Percentiles rank a stretch among this genome's conserved stretches.
Evolutionary conservation across 768 basidiomycete genomes (phyloP).

Genomic region (Tubosaeta brunneosetosa): DNA sequence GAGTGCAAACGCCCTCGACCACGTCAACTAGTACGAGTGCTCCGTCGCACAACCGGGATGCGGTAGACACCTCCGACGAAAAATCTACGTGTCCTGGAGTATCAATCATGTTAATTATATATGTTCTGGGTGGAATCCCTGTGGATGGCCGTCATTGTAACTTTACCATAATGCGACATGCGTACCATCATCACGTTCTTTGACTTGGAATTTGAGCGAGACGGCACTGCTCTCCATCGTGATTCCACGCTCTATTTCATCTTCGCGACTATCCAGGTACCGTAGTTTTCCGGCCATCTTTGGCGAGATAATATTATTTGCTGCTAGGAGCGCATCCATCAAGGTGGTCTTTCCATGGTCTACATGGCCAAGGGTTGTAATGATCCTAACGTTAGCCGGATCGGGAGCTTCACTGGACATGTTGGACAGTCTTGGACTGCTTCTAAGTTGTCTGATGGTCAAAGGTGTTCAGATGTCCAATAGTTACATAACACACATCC

Average conservation of each 20-base stretch:
- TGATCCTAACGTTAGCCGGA: conserved; percentile 58
- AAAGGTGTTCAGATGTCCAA: too few relatives aligned
- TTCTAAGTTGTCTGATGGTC: too few relatives aligned
- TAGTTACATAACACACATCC: too few relatives aligned
- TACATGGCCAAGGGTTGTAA: conserved; percentile 85
- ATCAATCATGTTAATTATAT: conserved; percentile 93
- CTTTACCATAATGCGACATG: conserved; percentile 9
- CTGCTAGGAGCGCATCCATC: conserved; percentile 92
- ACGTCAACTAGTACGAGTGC: conserved; percentile 94
- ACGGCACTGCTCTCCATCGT: conserved; percentile 99
- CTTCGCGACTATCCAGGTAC: conserved; percentile 92
- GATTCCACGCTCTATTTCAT: conserved; percentile 96
- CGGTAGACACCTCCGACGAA: conserved; percentile 93
- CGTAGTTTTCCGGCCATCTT: conserved; percentile 95
- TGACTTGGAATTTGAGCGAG: conserved; percentile 81
- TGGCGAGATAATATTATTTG: conserved; percentile 95
- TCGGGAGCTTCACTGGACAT: conserved; percentile 28
- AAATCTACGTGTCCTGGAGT: conserved; percentile 99
- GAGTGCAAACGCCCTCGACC: conserved; percentile 97
- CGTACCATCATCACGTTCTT: conserved; percentile 63
- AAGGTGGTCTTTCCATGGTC: conserved; percentile 97
- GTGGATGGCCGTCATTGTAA: conserved; percentile 32
- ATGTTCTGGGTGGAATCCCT: conserved; percentile 63
- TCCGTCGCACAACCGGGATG: conserved; percentile 90
- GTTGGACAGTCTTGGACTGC: background rate